Evolutionary conservation across 257 asterid genomes (phyloP), one percentile per base, ranked within the genome.

Genomic region (Cordia subcordata): DNA sequence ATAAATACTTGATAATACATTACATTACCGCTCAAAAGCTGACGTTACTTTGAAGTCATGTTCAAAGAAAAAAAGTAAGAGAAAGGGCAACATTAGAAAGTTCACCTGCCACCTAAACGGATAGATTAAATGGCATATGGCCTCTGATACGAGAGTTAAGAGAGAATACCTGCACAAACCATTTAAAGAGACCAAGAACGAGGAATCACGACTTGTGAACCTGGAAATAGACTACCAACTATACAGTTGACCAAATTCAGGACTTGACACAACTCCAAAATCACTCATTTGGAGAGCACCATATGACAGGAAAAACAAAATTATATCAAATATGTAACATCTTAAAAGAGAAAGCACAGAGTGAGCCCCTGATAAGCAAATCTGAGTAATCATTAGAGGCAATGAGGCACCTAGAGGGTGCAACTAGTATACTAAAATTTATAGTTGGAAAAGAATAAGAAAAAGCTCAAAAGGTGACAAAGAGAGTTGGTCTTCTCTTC

Each of bases 81-180:
- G 22, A n/a, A 49, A 19, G 11, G 20, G 8, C 42, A 3, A 17
- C 32, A 37, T 17, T 52, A 63, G 27, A 61, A 60, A 53, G 27
- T 60, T 49, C 70, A 92, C 99, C 99, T 92, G 99, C 99, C 99
- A 92, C 37, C 96, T 92, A 75, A 92, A 92, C 61, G 99, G 99
- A 75, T 92, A 92, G 60, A 92, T 86, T 80, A 92, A 77, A 81
- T 92, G 99, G 75, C 99, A 92, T 72, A 92, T 82, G 75, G 96
- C 93, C 72, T 92, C 96, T 20, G 99, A 92, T 73, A 77, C 99
- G 69, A 92, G 95, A 62, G 99, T 88, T 67, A 92, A 75, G 61
- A 92, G 83, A 70, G 99, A 88, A 76, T 92, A 88, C 74, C 99
- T 92, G 90, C 55, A 70, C 47, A 22, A 46, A 57, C 63, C 56